Evolutionary conservation across 1,284 basidiomycete species (phyloP).

Genomic region (Trametes sp.): DNA sequence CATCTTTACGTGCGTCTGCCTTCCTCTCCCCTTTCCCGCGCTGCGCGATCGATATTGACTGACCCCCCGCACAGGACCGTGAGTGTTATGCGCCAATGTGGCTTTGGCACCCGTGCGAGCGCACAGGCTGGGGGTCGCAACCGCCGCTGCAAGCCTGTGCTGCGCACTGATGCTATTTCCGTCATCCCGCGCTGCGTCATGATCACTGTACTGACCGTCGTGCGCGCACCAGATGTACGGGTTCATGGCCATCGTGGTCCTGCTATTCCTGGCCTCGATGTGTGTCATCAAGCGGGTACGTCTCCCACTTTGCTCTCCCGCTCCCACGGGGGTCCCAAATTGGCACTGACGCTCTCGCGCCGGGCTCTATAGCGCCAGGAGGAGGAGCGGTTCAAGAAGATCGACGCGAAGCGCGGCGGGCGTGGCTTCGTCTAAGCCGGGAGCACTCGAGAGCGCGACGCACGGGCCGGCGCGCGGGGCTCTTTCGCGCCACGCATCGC

Average conservation of each 20-base stretch:
- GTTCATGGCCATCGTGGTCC: conserved; percentile 80
- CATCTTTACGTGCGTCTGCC: conserved; percentile 74
- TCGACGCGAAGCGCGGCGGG: conserved; percentile 86
- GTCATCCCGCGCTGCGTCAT: not conserved
- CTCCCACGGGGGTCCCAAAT: not conserved
- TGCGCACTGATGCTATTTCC: conserved; percentile 11
- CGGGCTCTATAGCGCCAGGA: conserved; percentile 66
- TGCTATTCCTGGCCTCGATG: conserved; percentile 77
- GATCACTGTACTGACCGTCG: conserved; percentile 17
- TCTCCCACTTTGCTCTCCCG: conserved; percentile 9
- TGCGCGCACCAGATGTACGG: conserved; percentile 64
- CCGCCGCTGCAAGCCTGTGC: not conserved
- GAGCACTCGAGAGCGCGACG: conserved; percentile 4
- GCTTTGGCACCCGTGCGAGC: conserved; percentile 1
- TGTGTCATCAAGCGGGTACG: conserved; percentile 85
- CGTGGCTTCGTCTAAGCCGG: conserved; percentile 77
- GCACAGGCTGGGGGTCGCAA: not conserved
- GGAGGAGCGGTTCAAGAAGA: conserved; percentile 83
- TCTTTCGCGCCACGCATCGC: not conserved
- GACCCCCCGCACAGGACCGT: conserved; percentile 27
- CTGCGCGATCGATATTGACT: conserved; percentile 8
- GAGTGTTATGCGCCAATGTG: conserved; percentile 15
- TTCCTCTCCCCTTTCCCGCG: not conserved
- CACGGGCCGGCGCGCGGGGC: too few species aligned
- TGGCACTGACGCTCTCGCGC: conserved; percentile 3